phyloP scores from a whole-genome alignment of 768 basidiomycete genomes.

The Mycena haematopus region DNA sequence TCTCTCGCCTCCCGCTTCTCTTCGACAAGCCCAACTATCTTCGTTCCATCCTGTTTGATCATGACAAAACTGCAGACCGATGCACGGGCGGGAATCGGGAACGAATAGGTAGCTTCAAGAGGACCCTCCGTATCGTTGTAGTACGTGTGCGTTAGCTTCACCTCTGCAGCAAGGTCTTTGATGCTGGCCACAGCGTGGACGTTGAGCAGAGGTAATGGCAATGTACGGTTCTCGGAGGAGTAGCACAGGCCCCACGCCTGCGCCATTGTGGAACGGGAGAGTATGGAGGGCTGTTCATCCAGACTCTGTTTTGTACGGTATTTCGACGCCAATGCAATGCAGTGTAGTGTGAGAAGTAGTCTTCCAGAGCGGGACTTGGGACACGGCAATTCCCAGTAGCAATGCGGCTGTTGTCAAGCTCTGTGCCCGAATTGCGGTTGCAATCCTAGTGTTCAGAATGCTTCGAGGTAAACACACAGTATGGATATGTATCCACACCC shows the following conservation, averaged over 20 bases:
- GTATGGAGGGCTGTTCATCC: neutral
- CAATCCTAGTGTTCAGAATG: too few relatives aligned
- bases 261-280: neutral
- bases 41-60: constrained; percentile 21
- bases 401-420: neutral
- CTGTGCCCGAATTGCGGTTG: too few relatives aligned
- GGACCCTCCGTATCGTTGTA: constrained; percentile 7
- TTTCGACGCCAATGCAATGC: neutral
- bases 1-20: constrained; percentile 22
- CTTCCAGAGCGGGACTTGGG: too few relatives aligned
- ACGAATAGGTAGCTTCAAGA: constrained; percentile 20
- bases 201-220: constrained; percentile 7
- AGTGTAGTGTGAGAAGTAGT: neutral
- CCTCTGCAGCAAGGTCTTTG: constrained; percentile 22
- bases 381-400: too few relatives aligned
- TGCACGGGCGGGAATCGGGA: constrained; percentile 19
- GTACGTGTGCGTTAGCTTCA: constrained; percentile 24
- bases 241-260: neutral
- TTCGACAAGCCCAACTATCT: constrained; percentile 15
- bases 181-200: constrained; percentile 13
- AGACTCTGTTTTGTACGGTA: neutral
- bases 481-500: too few relatives aligned
- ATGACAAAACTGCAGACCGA: constrained; percentile 14
- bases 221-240: neutral
- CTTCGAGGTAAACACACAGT: too few relatives aligned